Percentiles rank a stretch among this genome's conserved stretches.
Conservation (phyloP, 2,329 filamentous ascomycete species). For the Diaporthe sp. region DNA sequence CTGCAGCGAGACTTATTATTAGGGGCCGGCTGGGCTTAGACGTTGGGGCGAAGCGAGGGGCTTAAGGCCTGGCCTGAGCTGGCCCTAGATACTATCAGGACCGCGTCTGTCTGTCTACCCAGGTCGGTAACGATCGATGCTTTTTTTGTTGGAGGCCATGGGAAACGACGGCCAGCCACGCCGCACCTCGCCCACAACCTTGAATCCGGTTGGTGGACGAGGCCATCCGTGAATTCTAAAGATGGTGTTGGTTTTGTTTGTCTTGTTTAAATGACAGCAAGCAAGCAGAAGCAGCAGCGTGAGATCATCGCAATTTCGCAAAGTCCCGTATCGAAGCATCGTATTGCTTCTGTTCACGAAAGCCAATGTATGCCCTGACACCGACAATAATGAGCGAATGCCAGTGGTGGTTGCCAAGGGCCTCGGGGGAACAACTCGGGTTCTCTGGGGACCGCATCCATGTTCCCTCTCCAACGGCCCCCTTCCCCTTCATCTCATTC, state of each 20-base stretch:
- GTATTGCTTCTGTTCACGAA: slow-evolving; percentile 5
- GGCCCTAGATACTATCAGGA: background rate
- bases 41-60: slow-evolving; percentile 6
- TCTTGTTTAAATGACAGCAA: slow-evolving; percentile 1
- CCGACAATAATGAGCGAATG: background rate
- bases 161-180: background rate
- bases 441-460: slow-evolving; percentile 19
- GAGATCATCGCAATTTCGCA: slow-evolving; percentile 35
- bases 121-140: background rate
- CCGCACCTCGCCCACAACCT: background rate
- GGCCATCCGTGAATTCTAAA: background rate
- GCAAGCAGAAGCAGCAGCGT: slow-evolving; percentile 17
- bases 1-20: slow-evolving; percentile 25
- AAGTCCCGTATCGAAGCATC: slow-evolving; percentile 24
- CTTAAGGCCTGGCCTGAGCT: background rate
- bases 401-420: slow-evolving; percentile 1
- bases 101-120: background rate
- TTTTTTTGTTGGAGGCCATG: background rate
- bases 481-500: slow-evolving; percentile 25
- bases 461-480: slow-evolving; percentile 22
- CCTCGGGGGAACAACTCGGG: slow-evolving; percentile 17
- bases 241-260: background rate
- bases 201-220: background rate
- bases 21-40: slow-evolving; percentile 17
- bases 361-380: too few species aligned